Evolutionary conservation across 164 flowering plant species (phyloP), one percentile per base, ranked within the genome.

Genomic region (Piper betle): DNA sequence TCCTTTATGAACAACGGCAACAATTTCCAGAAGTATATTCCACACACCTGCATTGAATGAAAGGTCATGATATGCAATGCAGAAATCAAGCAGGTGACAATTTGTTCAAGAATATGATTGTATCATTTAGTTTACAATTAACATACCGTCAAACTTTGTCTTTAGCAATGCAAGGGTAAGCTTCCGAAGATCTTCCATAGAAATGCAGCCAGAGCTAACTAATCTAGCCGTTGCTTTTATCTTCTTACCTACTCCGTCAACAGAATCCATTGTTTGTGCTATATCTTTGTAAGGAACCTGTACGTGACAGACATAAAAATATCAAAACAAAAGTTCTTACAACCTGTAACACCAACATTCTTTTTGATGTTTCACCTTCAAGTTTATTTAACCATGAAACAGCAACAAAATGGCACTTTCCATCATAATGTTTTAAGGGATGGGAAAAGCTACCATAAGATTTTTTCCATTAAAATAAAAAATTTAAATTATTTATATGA

Each of bases 21-120:
- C 84, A 66, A 90, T 81, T 71, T 93, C 99, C 59, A 81, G 60
- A 50, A 86, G 89, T 59, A 72, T 83, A 69, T 82, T 73, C 97
- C 97, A 93, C 41, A 76, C 65, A 64, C 74, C 97, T 93, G 37
- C 58, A 39, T 39, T 13, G 25, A 0, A 17, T 39, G 39, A 16
- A 57, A 42, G 55, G 50, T 15, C 50, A 46, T 9, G 11, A 46
- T 6, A 46, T 46, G 50, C 50, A 46, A 5, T 15, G 10, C 12
- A 10, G 3, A 46, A 46, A 46, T 10, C 50, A 46, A 6, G 50
- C 50, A 46, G 50, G 2, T 25, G 33, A 25, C 50, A 46, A 46
- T 6, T 46, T 46, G 11, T 12, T 0, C 10, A 46, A 10, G 15
- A 46, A 46, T 12, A 46, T 9, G 50, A 46, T 10, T 46, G 10